Evolutionary conservation across 768 basidiomycete genomes (phyloP).

Genomic region (Hypholoma fasciculare): DNA sequence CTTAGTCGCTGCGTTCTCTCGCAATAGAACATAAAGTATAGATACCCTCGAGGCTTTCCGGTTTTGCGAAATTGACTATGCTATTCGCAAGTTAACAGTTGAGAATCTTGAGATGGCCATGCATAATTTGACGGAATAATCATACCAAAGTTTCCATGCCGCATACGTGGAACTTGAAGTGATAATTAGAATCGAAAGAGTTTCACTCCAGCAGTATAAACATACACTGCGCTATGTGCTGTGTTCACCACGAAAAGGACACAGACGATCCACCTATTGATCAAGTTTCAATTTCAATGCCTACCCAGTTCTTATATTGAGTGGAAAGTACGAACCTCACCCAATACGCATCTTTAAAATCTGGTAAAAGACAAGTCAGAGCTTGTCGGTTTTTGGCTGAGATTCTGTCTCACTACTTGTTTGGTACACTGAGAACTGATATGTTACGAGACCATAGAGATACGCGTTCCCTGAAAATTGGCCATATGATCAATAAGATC

Average conservation of each 20-base stretch:
- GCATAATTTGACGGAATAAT: too few species aligned
- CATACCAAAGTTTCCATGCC: conserved; percentile 31
- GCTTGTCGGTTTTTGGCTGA: background rate
- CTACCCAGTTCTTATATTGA: background rate
- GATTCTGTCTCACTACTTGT: conserved; percentile 24
- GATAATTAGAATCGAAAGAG: background rate
- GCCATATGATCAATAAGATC: background rate
- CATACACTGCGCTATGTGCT: conserved; percentile 37
- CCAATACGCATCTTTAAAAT: conserved; percentile 36
- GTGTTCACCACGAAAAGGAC: conserved; percentile 36
- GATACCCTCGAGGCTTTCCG: conserved; percentile 31
- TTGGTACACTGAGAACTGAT: conserved; percentile 40
- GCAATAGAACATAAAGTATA: conserved; percentile 12
- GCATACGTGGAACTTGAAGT: conserved; percentile 29
- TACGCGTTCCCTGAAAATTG: conserved; percentile 27
- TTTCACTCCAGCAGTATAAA: background rate
- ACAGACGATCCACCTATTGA: conserved; percentile 28
- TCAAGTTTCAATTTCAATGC: background rate
- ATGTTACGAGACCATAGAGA: conserved; percentile 41
- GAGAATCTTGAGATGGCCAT: background rate
- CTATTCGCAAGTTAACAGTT: conserved; percentile 17
- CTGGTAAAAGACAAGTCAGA: conserved; percentile 10
- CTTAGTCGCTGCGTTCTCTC: background rate
- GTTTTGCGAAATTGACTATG: conserved; percentile 40
- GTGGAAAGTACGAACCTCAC: conserved; percentile 28